Percentiles rank a stretch among this genome's conserved stretches.
These are phyloP conservation scores for Wickerhamomyces chambardii DNA, from an alignment of 805 yeast genomes.

Conservation along the genomic window DNA sequence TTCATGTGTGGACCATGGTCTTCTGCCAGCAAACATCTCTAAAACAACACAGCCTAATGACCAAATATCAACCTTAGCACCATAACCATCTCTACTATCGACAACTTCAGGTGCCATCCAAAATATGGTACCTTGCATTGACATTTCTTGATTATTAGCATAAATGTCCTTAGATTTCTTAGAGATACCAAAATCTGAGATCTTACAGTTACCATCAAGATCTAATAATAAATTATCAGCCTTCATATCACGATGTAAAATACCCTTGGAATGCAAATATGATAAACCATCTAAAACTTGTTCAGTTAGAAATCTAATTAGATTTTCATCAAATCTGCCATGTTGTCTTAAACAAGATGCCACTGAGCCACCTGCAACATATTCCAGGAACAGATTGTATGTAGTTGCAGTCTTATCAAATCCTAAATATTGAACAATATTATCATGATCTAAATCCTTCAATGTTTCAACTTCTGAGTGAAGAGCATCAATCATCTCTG, in stretches of 20 bases:
- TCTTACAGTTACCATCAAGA: constrained; percentile 88
- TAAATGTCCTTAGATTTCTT: constrained; percentile 80
- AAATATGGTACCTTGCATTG: constrained; percentile 97
- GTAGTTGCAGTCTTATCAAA: constrained; percentile 69
- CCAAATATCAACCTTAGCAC: constrained; percentile 98
- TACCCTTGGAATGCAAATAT: constrained; percentile 83
- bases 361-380: constrained; percentile 97
- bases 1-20: constrained; percentile 97
- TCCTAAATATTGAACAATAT: constrained; percentile 94
- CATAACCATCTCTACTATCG: constrained; percentile 86
- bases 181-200: constrained; percentile 94
- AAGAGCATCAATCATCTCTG: constrained; percentile 71
- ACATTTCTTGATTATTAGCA: constrained; percentile 88
- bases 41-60: constrained; percentile 94
- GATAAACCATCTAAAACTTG: constrained; percentile 82
- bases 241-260: constrained; percentile 87
- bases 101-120: constrained; percentile 99
- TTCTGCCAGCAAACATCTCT: constrained; percentile 95
- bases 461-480: constrained; percentile 87
- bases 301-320: constrained; percentile 62
- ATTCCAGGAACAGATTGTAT: constrained; percentile 84
- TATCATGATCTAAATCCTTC: constrained; percentile 88
- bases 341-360: constrained; percentile 75
- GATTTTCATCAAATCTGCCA: constrained; percentile 76
- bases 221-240: constrained; percentile 89